Percentiles rank a stretch among this genome's conserved stretches.
phyloP scores from a whole-genome alignment of 1,139 yeast species.

The Ogataea hybrid region DNA sequence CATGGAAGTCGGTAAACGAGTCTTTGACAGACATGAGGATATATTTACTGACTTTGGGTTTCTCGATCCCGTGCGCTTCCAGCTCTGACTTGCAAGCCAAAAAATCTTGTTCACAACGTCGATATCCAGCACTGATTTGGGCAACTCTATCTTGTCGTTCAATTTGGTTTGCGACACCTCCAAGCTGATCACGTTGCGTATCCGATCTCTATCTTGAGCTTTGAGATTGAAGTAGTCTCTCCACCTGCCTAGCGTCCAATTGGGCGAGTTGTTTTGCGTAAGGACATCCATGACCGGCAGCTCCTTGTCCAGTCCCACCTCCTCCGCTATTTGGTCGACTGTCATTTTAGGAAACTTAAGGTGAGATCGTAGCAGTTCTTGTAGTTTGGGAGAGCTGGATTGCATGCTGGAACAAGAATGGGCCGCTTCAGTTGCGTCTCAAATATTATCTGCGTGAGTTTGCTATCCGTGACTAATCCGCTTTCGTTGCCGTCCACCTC shows the following conservation, averaged over 20 bases:
- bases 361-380: slow-evolving; percentile 12
- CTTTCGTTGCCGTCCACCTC: slow-evolving; percentile 31
- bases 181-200: slow-evolving; percentile 76
- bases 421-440: slow-evolving; percentile 38
- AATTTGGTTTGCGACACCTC: slow-evolving; percentile 65
- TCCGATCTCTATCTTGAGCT: slow-evolving; percentile 52
- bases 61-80: slow-evolving; percentile 26
- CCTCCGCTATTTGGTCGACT: slow-evolving; percentile 55
- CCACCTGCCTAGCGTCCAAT: slow-evolving; percentile 78
- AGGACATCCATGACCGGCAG: slow-evolving; percentile 91
- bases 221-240: slow-evolving; percentile 60
- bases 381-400: slow-evolving; percentile 16
- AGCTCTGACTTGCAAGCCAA: slow-evolving; percentile 31
- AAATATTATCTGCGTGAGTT: slow-evolving; percentile 37
- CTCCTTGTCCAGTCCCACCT: slow-evolving; percentile 60
- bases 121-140: slow-evolving; percentile 59
- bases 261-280: slow-evolving; percentile 65
- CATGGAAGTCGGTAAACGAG: slow-evolving; percentile 85
- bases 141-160: slow-evolving; percentile 55
- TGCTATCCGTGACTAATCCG: slow-evolving; percentile 33
- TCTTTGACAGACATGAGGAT: slow-evolving; percentile 82
- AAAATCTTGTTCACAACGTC: slow-evolving; percentile 75
- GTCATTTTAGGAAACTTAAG: slow-evolving; percentile 46
- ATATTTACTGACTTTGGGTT: slow-evolving; percentile 78
- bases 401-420: slow-evolving; percentile 32